phyloP scores from a whole-genome alignment of 352 stramenopile genomes.

The Aphanomyces astaci region DNA sequence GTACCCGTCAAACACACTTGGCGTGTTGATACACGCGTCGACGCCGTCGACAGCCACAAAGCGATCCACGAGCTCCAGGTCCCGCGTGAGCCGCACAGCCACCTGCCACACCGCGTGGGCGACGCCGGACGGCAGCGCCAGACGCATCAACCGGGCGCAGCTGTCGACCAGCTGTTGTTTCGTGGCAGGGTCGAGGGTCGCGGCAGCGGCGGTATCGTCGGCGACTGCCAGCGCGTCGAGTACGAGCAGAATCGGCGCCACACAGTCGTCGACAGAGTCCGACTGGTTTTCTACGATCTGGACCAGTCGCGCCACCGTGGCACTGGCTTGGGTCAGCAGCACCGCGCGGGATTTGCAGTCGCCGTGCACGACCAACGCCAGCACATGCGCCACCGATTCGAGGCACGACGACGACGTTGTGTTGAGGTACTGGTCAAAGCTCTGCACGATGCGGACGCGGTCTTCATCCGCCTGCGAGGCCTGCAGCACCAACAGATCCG shows the following conservation, averaged over 20 bases:
- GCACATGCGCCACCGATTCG: conserved; percentile 50
- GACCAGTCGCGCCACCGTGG: conserved; percentile 45
- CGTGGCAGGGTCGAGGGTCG: neutral
- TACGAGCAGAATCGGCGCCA: conserved; percentile 50
- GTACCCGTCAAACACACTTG: conserved; percentile 54
- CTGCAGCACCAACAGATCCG: conserved; percentile 59
- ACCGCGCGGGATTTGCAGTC: conserved; percentile 36
- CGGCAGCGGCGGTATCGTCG: too few relatives aligned
- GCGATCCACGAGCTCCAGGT: conserved; percentile 60
- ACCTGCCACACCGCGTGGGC: conserved; percentile 72
- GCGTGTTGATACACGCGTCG: conserved; percentile 50
- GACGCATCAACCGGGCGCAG: conserved; percentile 24
- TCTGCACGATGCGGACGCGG: conserved; percentile 40
- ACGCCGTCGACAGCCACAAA: conserved; percentile 48
- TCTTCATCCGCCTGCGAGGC: conserved; percentile 51
- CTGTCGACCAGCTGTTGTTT: conserved; percentile 25
- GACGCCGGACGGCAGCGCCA: conserved; percentile 26
- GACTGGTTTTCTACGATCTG: conserved; percentile 28
- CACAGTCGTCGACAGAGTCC: conserved; percentile 31
- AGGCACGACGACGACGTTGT: conserved; percentile 36
- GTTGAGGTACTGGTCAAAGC: conserved; percentile 44
- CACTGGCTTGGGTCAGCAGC: conserved; percentile 28
- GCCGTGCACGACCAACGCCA: conserved; percentile 62
- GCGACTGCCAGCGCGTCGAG: conserved; percentile 54
- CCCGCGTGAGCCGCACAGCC: conserved; percentile 50